phyloP scores from a whole-genome alignment of 129 eudicot genomes.

The Mikania micrantha region DNA sequence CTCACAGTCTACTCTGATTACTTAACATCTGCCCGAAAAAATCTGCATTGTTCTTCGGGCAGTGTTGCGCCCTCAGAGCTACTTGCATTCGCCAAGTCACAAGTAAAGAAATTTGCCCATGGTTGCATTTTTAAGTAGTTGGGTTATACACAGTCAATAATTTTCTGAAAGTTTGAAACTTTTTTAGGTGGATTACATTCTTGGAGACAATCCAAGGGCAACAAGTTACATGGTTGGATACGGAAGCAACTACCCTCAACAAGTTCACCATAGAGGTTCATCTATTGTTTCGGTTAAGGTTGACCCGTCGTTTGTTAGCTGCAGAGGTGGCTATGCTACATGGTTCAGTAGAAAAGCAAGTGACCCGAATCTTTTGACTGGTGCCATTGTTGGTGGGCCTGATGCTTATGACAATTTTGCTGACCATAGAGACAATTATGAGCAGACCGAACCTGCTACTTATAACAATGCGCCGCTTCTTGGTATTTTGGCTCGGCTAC shows the following conservation, averaged over 20 bases:
- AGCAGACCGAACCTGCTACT: slow-evolving; percentile 96
- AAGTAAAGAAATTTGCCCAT: slow-evolving; percentile 26
- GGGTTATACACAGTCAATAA: neutral
- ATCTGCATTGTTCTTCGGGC: slow-evolving; percentile 50
- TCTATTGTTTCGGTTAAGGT: slow-evolving; percentile 72
- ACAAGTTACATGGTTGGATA: slow-evolving; percentile 99
- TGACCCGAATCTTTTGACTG: slow-evolving; percentile 72
- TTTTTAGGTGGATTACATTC: slow-evolving; percentile 78
- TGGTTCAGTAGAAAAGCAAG: slow-evolving; percentile 76
- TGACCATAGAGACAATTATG: slow-evolving; percentile 81
- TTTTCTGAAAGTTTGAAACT: neutral
- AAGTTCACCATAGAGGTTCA: slow-evolving; percentile 92
- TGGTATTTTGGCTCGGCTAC: slow-evolving; percentile 73
- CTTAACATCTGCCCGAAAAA: slow-evolving; percentile 52
- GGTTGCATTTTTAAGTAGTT: neutral
- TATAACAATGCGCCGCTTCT: slow-evolving; percentile 94
- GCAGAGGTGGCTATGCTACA: slow-evolving; percentile 86
- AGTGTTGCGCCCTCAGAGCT: slow-evolving; percentile 61
- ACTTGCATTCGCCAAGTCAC: slow-evolving; percentile 69
- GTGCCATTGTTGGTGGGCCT: slow-evolving; percentile 97
- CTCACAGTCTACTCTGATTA: slow-evolving; percentile 81
- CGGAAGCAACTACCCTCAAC: slow-evolving; percentile 72
- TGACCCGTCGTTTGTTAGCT: slow-evolving; percentile 58
- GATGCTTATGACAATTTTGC: slow-evolving; percentile 92
- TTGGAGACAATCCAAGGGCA: slow-evolving; percentile 91